These are phyloP conservation scores for Coleophoma crateriformis DNA, from an alignment of 2,329 filamentous ascomycete genomes.

Conservation along the genomic window DNA sequence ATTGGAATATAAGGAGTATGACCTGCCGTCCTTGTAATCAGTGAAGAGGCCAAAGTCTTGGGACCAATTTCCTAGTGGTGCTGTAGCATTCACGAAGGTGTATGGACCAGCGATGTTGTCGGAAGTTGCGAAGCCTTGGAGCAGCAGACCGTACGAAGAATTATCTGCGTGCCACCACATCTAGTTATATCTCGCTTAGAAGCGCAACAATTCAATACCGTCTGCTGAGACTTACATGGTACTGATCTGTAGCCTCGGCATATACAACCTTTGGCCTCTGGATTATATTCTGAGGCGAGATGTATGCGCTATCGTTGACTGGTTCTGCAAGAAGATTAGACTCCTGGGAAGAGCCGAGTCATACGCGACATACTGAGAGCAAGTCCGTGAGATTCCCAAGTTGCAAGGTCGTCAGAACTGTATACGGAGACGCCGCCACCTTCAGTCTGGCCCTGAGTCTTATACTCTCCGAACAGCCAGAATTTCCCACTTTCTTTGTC, in stretches of 20 bases:
- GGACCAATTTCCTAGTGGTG: conserved; percentile 55
- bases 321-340: conserved; percentile 30
- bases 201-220: too few relatives aligned
- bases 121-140: conserved; percentile 50
- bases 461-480: conserved; percentile 59
- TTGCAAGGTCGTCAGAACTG: conserved; percentile 54
- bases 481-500: conserved; percentile 48
- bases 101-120: conserved; percentile 35
- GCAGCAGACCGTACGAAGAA: conserved; percentile 46
- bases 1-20: conserved; percentile 54
- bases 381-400: conserved; percentile 51
- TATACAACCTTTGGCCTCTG: conserved; percentile 59
- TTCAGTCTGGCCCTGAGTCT: conserved; percentile 49
- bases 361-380: conserved; percentile 38
- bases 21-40: conserved; percentile 50
- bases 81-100: conserved; percentile 40
- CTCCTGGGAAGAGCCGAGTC: background rate
- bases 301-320: conserved; percentile 46
- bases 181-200: conserved; percentile 14
- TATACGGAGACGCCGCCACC: conserved; percentile 56
- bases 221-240: conserved; percentile 38
- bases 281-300: conserved; percentile 50
- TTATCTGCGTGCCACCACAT: conserved; percentile 61
- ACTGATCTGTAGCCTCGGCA: conserved; percentile 46
- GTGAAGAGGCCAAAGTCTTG: conserved; percentile 58